These are phyloP conservation scores for Prunus mongolica DNA, from an alignment of 306 rosid species.

Conservation along the genomic window DNA sequence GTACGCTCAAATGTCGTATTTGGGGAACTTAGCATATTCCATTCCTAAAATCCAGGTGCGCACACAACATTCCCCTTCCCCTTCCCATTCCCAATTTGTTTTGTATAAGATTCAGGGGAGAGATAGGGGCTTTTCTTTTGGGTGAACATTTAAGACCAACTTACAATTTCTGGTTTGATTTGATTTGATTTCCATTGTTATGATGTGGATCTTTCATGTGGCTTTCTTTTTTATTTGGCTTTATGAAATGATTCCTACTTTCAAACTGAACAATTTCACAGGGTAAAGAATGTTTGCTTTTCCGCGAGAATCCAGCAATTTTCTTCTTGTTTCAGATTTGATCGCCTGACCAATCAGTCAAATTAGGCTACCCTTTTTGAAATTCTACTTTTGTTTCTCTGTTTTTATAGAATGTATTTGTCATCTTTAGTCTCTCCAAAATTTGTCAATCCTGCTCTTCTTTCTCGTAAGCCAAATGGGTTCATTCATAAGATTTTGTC, in stretches of 20 bases:
- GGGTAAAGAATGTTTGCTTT: too few species aligned
- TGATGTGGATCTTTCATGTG: too few species aligned
- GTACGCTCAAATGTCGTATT: conserved; percentile 81
- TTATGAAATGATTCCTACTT: neutral
- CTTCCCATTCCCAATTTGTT: neutral
- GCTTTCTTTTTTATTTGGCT: neutral
- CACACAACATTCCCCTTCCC: neutral
- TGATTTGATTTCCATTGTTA: neutral
- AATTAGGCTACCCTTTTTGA: neutral
- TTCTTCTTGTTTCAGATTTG: neutral
- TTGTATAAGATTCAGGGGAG: too few species aligned
- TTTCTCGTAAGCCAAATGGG: neutral
- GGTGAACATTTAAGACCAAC: too few species aligned
- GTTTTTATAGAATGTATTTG: too few species aligned
- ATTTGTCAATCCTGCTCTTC: neutral
- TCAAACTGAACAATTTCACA: too few species aligned
- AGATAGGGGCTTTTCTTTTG: too few species aligned
- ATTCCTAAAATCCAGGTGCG: conserved; percentile 69
- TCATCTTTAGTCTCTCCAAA: neutral
- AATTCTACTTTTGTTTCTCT: neutral
- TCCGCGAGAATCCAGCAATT: neutral
- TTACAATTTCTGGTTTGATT: neutral
- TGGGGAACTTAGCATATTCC: conserved; percentile 76
- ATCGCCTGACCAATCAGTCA: too few species aligned
- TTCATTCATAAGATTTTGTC: neutral